A percentile compares a stretch with the other conserved stretches of the same genome.
These are phyloP conservation scores for Sesbania bispinosa DNA, from an alignment of 306 rosid genomes.

Conservation along the genomic window DNA sequence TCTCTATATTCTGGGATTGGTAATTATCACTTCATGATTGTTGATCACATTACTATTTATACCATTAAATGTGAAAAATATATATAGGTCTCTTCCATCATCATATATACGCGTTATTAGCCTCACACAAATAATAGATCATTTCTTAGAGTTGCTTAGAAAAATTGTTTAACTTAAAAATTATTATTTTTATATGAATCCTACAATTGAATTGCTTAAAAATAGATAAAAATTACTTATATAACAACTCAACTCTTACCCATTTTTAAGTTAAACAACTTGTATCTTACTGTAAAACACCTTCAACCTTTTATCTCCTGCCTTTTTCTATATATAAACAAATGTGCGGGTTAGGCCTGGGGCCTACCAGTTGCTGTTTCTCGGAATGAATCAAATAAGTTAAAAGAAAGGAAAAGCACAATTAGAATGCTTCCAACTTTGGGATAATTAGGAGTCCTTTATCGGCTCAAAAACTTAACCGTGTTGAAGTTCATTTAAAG, in stretches of 20 bases:
- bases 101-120: constrained; percentile 13
- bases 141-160: no score
- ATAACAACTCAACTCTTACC: no score
- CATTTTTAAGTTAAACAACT: no score
- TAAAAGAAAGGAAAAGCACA: constrained; percentile 6
- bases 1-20: background rate
- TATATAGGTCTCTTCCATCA: background rate
- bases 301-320: constrained; percentile 5
- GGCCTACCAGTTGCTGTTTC: constrained; percentile 16
- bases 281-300: no score
- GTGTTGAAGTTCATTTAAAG: no score
- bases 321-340: background rate
- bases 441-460: constrained; percentile 8
- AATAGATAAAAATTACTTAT: no score
- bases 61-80: background rate
- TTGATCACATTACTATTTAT: background rate
- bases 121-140: constrained; percentile 13
- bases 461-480: constrained; percentile 1
- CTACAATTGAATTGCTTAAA: no score
- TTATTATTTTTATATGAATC: no score
- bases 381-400: background rate
- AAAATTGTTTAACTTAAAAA: no score
- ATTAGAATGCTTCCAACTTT: background rate
- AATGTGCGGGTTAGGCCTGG: background rate
- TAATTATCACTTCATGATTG: constrained; percentile 28